Evolutionary conservation across 257 asterid species (phyloP).

Genomic region (Gynochthodes officinalis): DNA sequence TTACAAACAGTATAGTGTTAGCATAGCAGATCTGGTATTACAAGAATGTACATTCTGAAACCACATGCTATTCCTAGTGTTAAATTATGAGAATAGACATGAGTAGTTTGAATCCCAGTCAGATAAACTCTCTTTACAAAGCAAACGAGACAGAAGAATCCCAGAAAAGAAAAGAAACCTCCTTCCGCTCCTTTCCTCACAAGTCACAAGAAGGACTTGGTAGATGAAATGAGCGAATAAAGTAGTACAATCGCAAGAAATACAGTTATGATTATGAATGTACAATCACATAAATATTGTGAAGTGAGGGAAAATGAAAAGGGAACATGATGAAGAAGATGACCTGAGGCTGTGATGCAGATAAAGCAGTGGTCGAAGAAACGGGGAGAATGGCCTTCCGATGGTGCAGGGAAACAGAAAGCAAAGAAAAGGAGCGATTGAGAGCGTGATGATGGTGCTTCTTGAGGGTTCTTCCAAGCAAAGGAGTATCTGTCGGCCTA

Average conservation of each 20-base stretch:
- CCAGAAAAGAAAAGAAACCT: not conserved
- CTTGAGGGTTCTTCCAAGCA: conserved; percentile 24
- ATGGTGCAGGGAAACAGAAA: conserved; percentile 19
- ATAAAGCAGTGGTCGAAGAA: conserved; percentile 30
- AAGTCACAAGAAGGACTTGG: too few species aligned
- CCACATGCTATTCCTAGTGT: too few species aligned
- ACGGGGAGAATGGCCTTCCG: conserved; percentile 28
- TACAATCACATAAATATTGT: too few species aligned
- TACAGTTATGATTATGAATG: not conserved
- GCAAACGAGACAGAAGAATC: not conserved
- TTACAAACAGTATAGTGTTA: not conserved
- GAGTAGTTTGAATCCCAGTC: not conserved
- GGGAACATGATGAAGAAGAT: conserved; percentile 9
- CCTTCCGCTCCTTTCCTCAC: not conserved
- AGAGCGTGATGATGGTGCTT: conserved; percentile 20
- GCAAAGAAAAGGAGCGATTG: conserved; percentile 9
- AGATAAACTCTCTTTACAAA: too few species aligned
- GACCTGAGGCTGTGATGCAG: conserved; percentile 17
- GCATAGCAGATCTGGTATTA: not conserved
- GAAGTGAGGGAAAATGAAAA: not conserved
- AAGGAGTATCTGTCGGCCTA: conserved; percentile 23
- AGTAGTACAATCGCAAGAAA: not conserved
- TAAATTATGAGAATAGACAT: not conserved
- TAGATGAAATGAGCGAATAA: not conserved
- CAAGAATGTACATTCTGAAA: not conserved